Percentiles rank a stretch among this genome's conserved stretches.
These are phyloP conservation scores for Dryas alaskensis DNA, from an alignment of 306 rosid genomes.

Conservation along the genomic window DNA sequence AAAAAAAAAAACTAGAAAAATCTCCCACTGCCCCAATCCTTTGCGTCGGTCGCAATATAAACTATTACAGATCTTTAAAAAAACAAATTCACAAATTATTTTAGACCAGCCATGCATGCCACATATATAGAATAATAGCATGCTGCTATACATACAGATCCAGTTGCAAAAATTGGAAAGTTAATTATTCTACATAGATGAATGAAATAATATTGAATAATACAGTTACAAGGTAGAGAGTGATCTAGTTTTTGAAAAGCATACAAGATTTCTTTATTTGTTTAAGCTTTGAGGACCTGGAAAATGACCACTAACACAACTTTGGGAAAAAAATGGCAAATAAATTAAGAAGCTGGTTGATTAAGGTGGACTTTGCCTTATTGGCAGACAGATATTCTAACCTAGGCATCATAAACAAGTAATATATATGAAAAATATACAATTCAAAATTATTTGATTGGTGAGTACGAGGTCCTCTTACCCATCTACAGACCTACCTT, in stretches of 20 bases:
- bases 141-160: conserved; percentile 4
- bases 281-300: conserved; percentile 8
- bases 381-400: conserved; percentile 65
- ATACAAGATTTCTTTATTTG: conserved; percentile 7
- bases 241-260: conserved; percentile 2
- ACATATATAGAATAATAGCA: background rate
- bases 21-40: no score
- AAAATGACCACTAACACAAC: conserved; percentile 3
- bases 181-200: background rate
- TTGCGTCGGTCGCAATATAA: no score
- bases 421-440: background rate
- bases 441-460: conserved; percentile 23
- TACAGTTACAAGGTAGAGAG: background rate
- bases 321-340: conserved; percentile 10
- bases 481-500: conserved; percentile 26
- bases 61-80: background rate
- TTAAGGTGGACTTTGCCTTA: conserved; percentile 44
- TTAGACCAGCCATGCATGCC: conserved; percentile 1
- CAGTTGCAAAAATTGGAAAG: conserved; percentile 9
- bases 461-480: conserved; percentile 38
- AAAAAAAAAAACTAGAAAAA: no score
- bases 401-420: conserved; percentile 19
- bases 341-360: background rate
- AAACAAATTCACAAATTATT: background rate
- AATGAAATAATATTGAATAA: background rate